Evolutionary conservation across 352 stramenopile species (phyloP).

Genomic region (Globisporangium iwayamae): DNA sequence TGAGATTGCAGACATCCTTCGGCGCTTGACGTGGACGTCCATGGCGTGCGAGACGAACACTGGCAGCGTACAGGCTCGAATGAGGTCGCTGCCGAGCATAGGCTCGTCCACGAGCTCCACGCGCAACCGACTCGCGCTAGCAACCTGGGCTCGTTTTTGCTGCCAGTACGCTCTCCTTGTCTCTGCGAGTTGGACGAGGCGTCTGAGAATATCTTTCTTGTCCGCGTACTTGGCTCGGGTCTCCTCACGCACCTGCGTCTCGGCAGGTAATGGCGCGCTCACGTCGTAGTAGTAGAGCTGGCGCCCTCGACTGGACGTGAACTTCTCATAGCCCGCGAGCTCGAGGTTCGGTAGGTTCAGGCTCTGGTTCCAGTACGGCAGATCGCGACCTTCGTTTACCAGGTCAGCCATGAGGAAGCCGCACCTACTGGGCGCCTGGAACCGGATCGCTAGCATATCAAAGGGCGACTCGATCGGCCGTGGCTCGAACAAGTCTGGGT

Average conservation of each 20-base stretch:
- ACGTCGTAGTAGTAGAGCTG: constrained; percentile 50
- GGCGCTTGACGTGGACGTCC: constrained; percentile 48
- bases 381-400: constrained; percentile 25
- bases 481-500: constrained; percentile 98
- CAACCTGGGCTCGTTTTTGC: constrained; percentile 29
- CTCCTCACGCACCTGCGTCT: constrained; percentile 20
- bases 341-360: constrained; percentile 46
- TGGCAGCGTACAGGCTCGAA: constrained; percentile 46
- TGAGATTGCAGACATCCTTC: not conserved
- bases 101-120: constrained; percentile 39
- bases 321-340: constrained; percentile 27
- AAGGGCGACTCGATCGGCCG: constrained; percentile 96
- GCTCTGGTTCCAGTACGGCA: constrained; percentile 34
- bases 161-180: constrained; percentile 34
- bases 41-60: constrained; percentile 74
- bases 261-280: constrained; percentile 24
- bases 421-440: constrained; percentile 33
- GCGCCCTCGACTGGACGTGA: constrained; percentile 25
- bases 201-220: constrained; percentile 37
- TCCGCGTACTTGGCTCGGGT: constrained; percentile 18
- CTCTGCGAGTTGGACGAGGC: constrained; percentile 29
- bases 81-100: constrained; percentile 42
- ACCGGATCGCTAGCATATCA: constrained; percentile 45
- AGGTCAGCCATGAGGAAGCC: constrained; percentile 45
- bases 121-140: constrained; percentile 23